Base-by-base conservation (phyloP, 768 basidiomycete species). In the Clitopilus hobsonii region DNA sequence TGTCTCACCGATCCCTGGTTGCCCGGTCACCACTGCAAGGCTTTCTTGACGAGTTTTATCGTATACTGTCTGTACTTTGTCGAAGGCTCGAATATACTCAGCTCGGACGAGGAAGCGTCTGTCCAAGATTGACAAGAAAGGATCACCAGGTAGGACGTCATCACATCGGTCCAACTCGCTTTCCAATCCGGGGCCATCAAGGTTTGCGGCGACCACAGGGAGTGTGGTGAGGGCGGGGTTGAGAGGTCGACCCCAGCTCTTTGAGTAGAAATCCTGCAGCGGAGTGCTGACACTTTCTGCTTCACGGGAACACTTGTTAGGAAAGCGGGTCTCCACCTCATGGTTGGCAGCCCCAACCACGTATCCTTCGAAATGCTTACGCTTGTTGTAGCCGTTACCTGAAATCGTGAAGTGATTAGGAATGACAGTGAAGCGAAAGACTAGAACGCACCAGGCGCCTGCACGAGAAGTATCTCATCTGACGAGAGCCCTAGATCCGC, bases 21-120 rank as follows among this genome's bases (percentile, higher is more conserved):
- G 51, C 27, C 56, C 54, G 6, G 57, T 57, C 28, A 60, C n/a
- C 14, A 58, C 57, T 29, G 32, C 59, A 54, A 41, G 38, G 45
- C 38, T 30, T 53, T 49, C 30, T 32, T n/a, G 8, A 20, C 14
- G n/a, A 30, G 48, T 11, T 11, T 24, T 16, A 20, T 52, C 26
- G 47, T 53, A 53, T n/a, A 20, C 38, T 18, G 25, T 26, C 57
- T 58, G 49, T 23, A 58, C 23, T 26, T n/a, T 14, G 26, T 60
- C 41, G 49, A 56, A 60, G n/a, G 58, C 47, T 18, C 51, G 56
- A 30, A 60, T 58, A 47, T 58, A 60, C 25, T 60, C 59, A 24
- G 59, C 59, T 41, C 59, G 53, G 38, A 41, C 38, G 38, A 41
- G 38, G 38, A 58, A 32, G 49, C 49, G 23, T 10, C 14, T 25